phyloP scores from a whole-genome alignment of 345 rosid genomes.

The Trapa bicornis region DNA sequence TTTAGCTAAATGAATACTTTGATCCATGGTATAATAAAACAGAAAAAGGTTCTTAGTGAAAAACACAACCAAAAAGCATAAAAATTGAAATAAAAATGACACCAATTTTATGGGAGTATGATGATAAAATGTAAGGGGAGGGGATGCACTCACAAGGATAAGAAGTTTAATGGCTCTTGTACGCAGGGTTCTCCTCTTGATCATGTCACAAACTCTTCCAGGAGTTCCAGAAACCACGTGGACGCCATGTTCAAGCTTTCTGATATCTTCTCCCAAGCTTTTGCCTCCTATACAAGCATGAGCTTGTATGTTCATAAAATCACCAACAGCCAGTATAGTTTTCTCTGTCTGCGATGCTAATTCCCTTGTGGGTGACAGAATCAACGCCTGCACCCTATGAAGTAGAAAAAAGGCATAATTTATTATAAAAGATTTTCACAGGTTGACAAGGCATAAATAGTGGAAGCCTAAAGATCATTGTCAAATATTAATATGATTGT shows the following conservation, averaged over 20 bases:
- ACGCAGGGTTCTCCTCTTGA: conserved; percentile 85
- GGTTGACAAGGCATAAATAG: too few relatives aligned
- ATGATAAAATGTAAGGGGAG: neutral
- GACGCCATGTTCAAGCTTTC: conserved; percentile 56
- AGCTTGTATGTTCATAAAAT: conserved; percentile 58
- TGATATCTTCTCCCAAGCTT: conserved; percentile 94
- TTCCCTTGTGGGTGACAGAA: conserved; percentile 91
- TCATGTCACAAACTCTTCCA: conserved; percentile 97
- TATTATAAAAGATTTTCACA: neutral
- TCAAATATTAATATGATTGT: neutral
- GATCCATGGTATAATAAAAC: neutral
- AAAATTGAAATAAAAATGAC: neutral
- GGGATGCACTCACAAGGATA: conserved; percentile 20
- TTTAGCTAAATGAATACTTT: neutral
- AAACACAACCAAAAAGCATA: neutral
- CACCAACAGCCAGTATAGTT: conserved; percentile 67
- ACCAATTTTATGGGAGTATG: neutral
- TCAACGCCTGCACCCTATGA: conserved; percentile 84
- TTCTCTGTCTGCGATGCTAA: conserved; percentile 85
- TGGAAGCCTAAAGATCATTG: neutral
- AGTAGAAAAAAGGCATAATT: neutral
- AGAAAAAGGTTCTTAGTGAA: neutral
- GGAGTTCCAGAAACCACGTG: conserved; percentile 94
- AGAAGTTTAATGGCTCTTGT: conserved; percentile 55
- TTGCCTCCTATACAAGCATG: conserved; percentile 90